Percentiles rank a stretch among this genome's conserved stretches.
Conservation (phyloP, 805 yeast species). For the Candida maltosa region DNA sequence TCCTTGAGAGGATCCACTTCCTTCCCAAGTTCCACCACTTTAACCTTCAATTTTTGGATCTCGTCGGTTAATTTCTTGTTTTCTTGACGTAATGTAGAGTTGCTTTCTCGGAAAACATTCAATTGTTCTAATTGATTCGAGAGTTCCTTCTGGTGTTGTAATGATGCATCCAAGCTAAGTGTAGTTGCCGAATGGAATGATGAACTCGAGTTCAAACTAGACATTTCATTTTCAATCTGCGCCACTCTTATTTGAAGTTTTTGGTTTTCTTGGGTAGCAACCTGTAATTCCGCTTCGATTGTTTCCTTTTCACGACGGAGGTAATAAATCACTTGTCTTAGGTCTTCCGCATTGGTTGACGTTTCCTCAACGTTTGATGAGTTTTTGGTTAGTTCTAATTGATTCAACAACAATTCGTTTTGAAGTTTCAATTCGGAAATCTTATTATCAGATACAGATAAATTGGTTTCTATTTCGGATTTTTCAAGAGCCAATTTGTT, state of each 20-base stretch:
- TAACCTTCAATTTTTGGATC: constrained; percentile 35
- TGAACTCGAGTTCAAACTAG: constrained; percentile 36
- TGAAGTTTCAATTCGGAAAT: constrained; percentile 62
- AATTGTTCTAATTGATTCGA: constrained; percentile 56
- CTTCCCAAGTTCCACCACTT: constrained; percentile 25
- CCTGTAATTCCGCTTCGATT: constrained; percentile 48
- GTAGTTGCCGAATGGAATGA: constrained; percentile 19
- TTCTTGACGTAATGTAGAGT: constrained; percentile 58
- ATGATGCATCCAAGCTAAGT: constrained; percentile 20
- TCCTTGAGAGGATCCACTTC: constrained; percentile 46
- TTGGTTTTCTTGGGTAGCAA: constrained; percentile 47
- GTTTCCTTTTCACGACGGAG: constrained; percentile 76
- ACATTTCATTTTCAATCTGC: constrained; percentile 45
- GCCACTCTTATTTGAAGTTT: constrained; percentile 50
- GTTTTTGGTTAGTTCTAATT: constrained; percentile 45
- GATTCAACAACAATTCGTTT: constrained; percentile 64
- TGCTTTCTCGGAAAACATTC: constrained; percentile 65
- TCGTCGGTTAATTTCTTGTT: constrained; percentile 19
- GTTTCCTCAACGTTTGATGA: constrained; percentile 9
- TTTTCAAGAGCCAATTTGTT: constrained; percentile 18
- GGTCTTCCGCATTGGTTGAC: constrained; percentile 8
- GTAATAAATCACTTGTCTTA: constrained; percentile 52
- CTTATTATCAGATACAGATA: constrained; percentile 43
- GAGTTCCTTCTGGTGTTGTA: constrained; percentile 42
- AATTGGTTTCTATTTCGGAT: constrained; percentile 22